Percentiles rank a stretch among this genome's conserved stretches.
These are phyloP conservation scores for Casaregolazyma lundiana DNA, from an alignment of 1,139 yeast species.

Conservation along the genomic window DNA sequence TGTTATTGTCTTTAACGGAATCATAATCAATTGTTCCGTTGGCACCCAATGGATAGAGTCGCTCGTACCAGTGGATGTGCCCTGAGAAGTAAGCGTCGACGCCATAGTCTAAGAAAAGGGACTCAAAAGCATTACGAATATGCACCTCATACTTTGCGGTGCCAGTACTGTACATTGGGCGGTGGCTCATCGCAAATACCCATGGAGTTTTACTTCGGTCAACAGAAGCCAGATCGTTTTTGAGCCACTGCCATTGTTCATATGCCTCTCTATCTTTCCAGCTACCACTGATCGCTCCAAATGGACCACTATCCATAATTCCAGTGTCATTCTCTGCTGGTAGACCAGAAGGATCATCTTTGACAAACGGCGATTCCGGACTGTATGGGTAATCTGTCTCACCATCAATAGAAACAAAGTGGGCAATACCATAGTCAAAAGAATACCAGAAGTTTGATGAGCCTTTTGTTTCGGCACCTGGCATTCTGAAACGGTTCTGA, in stretches of 20 bases:
- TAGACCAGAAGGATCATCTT: conserved; percentile 19
- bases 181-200: conserved; percentile 35
- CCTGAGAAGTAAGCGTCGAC: conserved; percentile 31
- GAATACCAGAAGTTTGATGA: conserved; percentile 29
- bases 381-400: conserved; percentile 29
- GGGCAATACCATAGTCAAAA: conserved; percentile 31
- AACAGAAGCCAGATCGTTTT: conserved; percentile 39
- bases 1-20: conserved; percentile 13
- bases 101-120: conserved; percentile 23
- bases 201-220: conserved; percentile 32
- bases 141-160: conserved; percentile 1
- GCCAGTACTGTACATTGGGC: conserved; percentile 34
- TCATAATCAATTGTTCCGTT: conserved; percentile 16
- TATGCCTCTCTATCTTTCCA: not conserved
- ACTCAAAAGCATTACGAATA: conserved; percentile 29
- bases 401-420: conserved; percentile 29
- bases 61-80: conserved; percentile 31
- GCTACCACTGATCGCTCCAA: conserved; percentile 23
- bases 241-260: conserved; percentile 36
- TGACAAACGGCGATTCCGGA: conserved; percentile 22
- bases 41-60: conserved; percentile 22
- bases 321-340: not conserved
- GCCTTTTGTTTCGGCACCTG: conserved; percentile 19
- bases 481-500: conserved; percentile 27
- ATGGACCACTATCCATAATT: conserved; percentile 25